Conservation (phyloP, 768 basidiomycete species). For the Clitopilus hobsonii region DNA sequence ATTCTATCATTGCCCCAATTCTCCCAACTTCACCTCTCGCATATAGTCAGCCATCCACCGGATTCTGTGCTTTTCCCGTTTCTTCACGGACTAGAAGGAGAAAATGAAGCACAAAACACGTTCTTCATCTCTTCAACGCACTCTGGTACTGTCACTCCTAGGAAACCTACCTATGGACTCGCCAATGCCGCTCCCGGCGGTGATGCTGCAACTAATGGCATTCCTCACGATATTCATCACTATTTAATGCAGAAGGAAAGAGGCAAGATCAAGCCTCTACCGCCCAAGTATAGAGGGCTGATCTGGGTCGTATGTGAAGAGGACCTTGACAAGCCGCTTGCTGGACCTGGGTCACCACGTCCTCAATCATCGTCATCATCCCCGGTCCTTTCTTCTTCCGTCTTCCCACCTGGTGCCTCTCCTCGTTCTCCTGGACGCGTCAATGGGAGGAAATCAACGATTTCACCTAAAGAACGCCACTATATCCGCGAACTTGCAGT, state of each 20-base stretch:
- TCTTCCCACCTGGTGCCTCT: neutral
- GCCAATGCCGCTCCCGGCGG: neutral
- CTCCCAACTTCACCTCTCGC: constrained; percentile 54
- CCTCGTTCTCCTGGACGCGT: neutral
- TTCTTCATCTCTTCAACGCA: constrained; percentile 48
- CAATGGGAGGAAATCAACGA: neutral
- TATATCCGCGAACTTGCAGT: constrained; percentile 20
- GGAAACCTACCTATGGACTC: neutral
- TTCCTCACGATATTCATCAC: constrained; percentile 8
- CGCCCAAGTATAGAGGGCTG: constrained; percentile 61
- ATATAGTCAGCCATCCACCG: constrained; percentile 66
- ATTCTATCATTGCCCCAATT: constrained; percentile 43
- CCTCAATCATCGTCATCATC: neutral
- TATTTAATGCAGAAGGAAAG: neutral
- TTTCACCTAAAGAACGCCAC: neutral
- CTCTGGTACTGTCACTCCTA: constrained; percentile 2
- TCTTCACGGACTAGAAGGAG: constrained; percentile 81
- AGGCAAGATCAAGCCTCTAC: neutral
- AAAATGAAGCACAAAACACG: constrained; percentile 71
- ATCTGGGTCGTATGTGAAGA: constrained; percentile 83
- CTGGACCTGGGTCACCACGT: constrained; percentile 3
- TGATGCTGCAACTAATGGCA: neutral
- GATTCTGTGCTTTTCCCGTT: constrained; percentile 87
- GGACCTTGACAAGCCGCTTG: constrained; percentile 35
- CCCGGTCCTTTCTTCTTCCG: neutral